Percentiles rank a stretch among this genome's conserved stretches.
phyloP scores from a whole-genome alignment of 1,139 yeast genomes.

The Nakaseomyces uthaithaninus region DNA sequence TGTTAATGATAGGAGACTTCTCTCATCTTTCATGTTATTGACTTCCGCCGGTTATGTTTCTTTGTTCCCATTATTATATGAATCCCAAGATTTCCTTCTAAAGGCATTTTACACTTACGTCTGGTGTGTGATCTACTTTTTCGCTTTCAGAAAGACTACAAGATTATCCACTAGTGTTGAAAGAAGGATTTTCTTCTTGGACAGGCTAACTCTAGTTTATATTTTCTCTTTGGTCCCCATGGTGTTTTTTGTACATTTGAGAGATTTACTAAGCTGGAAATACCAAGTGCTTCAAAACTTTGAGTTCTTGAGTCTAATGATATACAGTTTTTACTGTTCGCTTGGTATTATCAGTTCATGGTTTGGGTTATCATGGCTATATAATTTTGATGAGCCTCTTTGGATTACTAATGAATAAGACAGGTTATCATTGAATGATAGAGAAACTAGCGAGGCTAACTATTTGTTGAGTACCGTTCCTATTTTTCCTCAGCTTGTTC shows the following conservation, averaged over 20 bases:
- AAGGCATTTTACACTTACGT: constrained; percentile 72
- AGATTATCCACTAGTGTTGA: constrained; percentile 38
- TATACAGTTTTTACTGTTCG: constrained; percentile 78
- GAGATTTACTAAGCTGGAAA: constrained; percentile 50
- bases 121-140: constrained; percentile 75
- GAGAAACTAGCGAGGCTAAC: neutral
- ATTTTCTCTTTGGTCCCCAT: constrained; percentile 61
- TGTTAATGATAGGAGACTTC: constrained; percentile 58
- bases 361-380: constrained; percentile 83
- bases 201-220: constrained; percentile 61
- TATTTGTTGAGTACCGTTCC: neutral
- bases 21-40: constrained; percentile 59
- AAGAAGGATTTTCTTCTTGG: constrained; percentile 53
- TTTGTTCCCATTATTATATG: constrained; percentile 77
- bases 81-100: constrained; percentile 69
- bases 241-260: constrained; percentile 44
- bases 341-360: constrained; percentile 81
- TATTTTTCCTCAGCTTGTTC: neutral
- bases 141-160: constrained; percentile 62
- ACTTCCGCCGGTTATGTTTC: constrained; percentile 81
- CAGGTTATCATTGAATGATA: constrained; percentile 27
- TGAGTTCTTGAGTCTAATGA: constrained; percentile 73
- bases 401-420: constrained; percentile 36
- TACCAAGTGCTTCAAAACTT: constrained; percentile 39
- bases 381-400: constrained; percentile 64